These are phyloP conservation scores for Chaetomiaceae sp. DNA, from an alignment of 2,329 filamentous ascomycete species.

Conservation along the genomic window DNA sequence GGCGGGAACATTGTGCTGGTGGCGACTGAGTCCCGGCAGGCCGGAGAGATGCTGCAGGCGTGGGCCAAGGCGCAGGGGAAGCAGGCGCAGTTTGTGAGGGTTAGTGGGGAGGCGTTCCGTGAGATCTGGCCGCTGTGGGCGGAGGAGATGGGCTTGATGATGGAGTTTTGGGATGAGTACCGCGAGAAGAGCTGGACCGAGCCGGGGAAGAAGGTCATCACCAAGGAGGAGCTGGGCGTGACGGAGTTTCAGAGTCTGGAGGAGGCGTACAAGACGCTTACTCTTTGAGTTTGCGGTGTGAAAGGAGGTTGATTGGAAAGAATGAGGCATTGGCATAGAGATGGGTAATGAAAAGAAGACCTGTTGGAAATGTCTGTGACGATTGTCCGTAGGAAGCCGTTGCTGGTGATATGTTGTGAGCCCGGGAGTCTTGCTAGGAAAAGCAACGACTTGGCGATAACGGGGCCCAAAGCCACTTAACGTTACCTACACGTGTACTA, in stretches of 20 bases:
- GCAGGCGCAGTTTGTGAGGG: conserved; percentile 17
- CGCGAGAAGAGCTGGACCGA: conserved; percentile 20
- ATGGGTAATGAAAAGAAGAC: neutral
- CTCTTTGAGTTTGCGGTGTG: neutral
- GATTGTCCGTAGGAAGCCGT: no score
- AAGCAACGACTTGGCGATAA: no score
- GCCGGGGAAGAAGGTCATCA: conserved; percentile 10
- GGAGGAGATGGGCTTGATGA: conserved; percentile 24
- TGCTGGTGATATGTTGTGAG: no score
- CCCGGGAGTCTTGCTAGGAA: no score
- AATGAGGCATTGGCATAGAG: neutral
- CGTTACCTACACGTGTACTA: no score
- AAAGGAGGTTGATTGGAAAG: neutral
- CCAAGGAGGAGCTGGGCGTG: conserved; percentile 17
- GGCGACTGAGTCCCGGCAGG: conserved; percentile 24
- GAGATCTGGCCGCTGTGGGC: conserved; percentile 23
- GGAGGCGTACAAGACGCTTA: conserved; percentile 13
- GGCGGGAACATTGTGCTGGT: conserved; percentile 31
- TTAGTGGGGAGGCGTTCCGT: conserved; percentile 11
- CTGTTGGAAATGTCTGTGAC: neutral
- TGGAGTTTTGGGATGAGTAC: conserved; percentile 24
- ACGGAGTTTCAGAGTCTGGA: conserved; percentile 11
- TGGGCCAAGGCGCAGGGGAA: conserved; percentile 27
- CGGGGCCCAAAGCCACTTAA: no score
- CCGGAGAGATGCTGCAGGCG: conserved; percentile 28